These are phyloP conservation scores for Carnegiea gigantea DNA, from an alignment of 179 eudicot genomes.

Conservation along the genomic window DNA sequence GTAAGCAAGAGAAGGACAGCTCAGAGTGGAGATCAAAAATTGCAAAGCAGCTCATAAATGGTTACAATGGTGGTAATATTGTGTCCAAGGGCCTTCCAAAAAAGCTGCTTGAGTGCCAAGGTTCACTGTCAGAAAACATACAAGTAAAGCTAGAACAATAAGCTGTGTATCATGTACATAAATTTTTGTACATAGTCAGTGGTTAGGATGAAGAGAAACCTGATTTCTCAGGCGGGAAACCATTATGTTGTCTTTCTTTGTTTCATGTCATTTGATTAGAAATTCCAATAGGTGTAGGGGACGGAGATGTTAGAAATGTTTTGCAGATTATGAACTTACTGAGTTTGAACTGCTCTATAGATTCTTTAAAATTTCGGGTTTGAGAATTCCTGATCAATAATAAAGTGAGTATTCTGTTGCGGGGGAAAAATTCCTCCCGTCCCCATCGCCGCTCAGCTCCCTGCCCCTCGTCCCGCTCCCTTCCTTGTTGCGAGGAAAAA, in stretches of 20 bases:
- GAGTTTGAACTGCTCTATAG: too few species aligned
- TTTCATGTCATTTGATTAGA: not conserved
- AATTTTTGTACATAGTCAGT: not conserved
- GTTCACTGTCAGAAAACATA: constrained; percentile 17
- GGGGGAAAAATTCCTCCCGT: too few species aligned
- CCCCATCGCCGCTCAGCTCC: too few species aligned
- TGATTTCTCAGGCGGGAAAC: not conserved
- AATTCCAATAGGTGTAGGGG: not conserved
- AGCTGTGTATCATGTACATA: constrained; percentile 7
- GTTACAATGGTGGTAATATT: constrained; percentile 72
- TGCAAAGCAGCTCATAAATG: constrained; percentile 66
- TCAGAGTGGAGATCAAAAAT: constrained; percentile 89
- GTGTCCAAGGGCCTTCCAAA: constrained; percentile 42
- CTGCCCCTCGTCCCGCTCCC: too few species aligned
- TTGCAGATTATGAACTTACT: not conserved
- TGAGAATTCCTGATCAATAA: too few species aligned
- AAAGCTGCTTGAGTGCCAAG: constrained; percentile 43
- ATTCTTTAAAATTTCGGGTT: too few species aligned
- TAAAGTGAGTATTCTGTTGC: too few species aligned
- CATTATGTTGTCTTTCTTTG: not conserved
- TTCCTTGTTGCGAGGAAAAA: too few species aligned
- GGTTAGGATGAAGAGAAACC: not conserved
- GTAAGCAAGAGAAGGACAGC: constrained; percentile 56
- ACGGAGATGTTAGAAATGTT: not conserved
- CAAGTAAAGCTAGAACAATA: constrained; percentile 61